Evolutionary conservation across 148 eudicot species (phyloP).

Genomic region (Nyssa sinensis): DNA sequence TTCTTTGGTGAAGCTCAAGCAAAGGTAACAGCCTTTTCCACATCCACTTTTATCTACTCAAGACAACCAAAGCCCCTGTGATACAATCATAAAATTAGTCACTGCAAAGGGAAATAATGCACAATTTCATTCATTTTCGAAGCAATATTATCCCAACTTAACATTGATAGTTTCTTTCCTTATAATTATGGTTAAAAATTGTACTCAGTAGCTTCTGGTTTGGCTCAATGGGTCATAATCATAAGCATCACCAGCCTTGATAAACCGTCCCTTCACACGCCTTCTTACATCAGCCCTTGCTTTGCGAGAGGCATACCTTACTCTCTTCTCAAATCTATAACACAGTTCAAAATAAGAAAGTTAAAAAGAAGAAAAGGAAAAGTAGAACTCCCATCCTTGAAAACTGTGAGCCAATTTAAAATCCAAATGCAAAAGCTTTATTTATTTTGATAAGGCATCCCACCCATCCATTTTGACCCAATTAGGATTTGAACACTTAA

Average conservation of each 20-base stretch:
- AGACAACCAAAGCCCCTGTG: slow-evolving; percentile 4
- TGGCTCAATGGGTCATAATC: slow-evolving; percentile 75
- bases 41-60: neutral
- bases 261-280: slow-evolving; percentile 90
- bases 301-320: slow-evolving; percentile 85
- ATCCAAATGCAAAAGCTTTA: too few species aligned
- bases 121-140: neutral
- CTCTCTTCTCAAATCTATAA: slow-evolving; percentile 74
- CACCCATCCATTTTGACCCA: too few species aligned
- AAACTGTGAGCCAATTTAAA: neutral
- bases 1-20: slow-evolving; percentile 5
- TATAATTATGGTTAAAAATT: slow-evolving; percentile 18
- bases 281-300: slow-evolving; percentile 87
- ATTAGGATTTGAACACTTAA: too few species aligned
- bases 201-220: slow-evolving; percentile 60
- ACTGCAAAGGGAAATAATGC: neutral
- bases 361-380: neutral
- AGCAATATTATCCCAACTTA: neutral
- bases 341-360: neutral
- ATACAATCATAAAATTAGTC: neutral
- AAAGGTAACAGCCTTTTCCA: neutral
- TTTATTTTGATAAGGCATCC: too few species aligned
- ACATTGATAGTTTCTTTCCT: slow-evolving; percentile 5
- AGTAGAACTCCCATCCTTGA: neutral
- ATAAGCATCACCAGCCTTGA: slow-evolving; percentile 86